These are phyloP conservation scores for Ustilago tritici DNA, from an alignment of 1,284 basidiomycete species.

Conservation along the genomic window DNA sequence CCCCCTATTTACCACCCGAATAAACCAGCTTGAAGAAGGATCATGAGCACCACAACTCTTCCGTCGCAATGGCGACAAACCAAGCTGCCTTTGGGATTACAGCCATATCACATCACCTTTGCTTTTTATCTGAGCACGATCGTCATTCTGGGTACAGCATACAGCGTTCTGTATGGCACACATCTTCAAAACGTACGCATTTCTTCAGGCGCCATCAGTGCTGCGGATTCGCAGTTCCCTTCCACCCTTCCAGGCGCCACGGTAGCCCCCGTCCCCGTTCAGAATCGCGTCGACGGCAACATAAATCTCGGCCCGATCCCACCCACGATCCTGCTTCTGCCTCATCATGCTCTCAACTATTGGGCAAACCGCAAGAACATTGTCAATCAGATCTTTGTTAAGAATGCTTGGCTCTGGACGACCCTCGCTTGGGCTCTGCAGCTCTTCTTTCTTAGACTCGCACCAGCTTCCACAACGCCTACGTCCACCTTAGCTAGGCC, in stretches of 20 bases:
- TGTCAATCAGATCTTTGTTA: constrained; percentile 88
- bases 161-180: constrained; percentile 75
- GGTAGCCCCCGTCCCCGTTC: constrained; percentile 18
- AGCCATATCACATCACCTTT: constrained; percentile 49
- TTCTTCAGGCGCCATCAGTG: constrained; percentile 65
- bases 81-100: constrained; percentile 34
- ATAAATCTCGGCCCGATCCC: constrained; percentile 74
- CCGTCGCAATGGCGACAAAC: constrained; percentile 20
- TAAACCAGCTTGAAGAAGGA: neutral
- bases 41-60: constrained; percentile 17
- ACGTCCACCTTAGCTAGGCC: constrained; percentile 1
- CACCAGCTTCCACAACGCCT: constrained; percentile 5
- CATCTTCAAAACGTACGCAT: constrained; percentile 50
- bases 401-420: constrained; percentile 92
- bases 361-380: constrained; percentile 81
- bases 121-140: constrained; percentile 69
- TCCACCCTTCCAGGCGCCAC: constrained; percentile 35
- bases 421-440: constrained; percentile 48
- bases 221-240: constrained; percentile 19
- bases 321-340: constrained; percentile 74
- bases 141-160: constrained; percentile 74
- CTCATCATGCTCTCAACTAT: constrained; percentile 41
- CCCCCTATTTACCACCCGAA: too few relatives aligned
- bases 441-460: constrained; percentile 35
- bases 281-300: constrained; percentile 71